Evolutionary conservation across 306 rosid genomes (phyloP), one percentile per base, ranked within the genome.

Genomic region (Prunus davidiana): DNA sequence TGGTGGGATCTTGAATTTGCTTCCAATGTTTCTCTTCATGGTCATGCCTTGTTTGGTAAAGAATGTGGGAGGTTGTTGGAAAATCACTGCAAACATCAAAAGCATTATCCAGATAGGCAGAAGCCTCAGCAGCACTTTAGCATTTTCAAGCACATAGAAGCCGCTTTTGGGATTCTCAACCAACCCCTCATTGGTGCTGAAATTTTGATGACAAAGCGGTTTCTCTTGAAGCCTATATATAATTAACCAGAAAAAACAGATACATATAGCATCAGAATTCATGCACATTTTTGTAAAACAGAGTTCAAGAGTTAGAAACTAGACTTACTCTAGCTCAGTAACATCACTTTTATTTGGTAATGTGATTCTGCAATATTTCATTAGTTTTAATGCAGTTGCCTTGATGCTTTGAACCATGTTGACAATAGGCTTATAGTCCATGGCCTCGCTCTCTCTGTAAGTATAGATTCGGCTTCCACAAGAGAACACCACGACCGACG

Each of bases 41-140:
- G 97, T 86, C 96, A 88, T 91, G 61, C 99, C 99, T 88, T 95
- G 99, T 72, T 95, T 95, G 25, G 99, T 95, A 81, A 90, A 95
- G 65, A 95, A 95, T 6, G 99, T 92, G 1, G 91, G 86, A 8
- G 99, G 97, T 54, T 88, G 93, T 22, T 92, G 97, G 63, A 92
- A 95, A 41, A 95, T 92, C 62, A 95, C 97, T 30, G 99, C 99
- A 69, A 92, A 92, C 97, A 91, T 89, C 3, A 95, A 89, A 72
- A 95, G 97, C 92, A 89, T 86, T 71, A 93, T 84, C 99, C 97
- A 95, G 47, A 95, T 95, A 11, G 99, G 97, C 16, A 92, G 55
- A 43, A 92, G 91, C 80, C 92, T 67, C 51, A 90, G 79, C 41
- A 92, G 79, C 45, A 83, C 87, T 76, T 86, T 89, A 28, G 64